Conservation (phyloP, 169 alveolate species). For the Perkinsus marinus region DNA sequence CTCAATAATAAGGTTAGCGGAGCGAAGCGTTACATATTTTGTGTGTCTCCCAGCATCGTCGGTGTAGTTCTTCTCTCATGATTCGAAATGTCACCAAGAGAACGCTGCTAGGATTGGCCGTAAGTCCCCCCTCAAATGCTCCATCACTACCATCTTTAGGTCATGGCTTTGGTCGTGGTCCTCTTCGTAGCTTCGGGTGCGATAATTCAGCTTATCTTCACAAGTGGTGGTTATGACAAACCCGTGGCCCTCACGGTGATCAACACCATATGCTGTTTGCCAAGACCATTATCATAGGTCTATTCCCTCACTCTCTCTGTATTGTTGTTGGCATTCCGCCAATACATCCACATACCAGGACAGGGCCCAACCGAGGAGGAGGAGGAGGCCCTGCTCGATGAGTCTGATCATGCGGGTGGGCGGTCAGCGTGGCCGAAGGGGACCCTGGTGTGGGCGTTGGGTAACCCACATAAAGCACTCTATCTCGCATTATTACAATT, state of each 20-base stretch:
- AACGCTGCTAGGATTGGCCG: background rate
- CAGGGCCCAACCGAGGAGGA: background rate
- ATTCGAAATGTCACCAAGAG: background rate
- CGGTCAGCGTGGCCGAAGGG: background rate
- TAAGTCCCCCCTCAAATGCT: background rate
- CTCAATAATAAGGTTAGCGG: too few species aligned
- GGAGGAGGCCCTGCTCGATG: background rate
- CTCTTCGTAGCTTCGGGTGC: background rate
- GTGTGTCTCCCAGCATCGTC: too few species aligned
- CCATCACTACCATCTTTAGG: background rate
- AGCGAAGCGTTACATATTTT: too few species aligned
- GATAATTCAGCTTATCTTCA: background rate
- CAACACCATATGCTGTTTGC: background rate
- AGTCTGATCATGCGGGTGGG: background rate
- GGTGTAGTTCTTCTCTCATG: background rate
- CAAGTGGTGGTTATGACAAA: background rate
- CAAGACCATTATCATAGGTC: background rate
- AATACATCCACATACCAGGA: background rate
- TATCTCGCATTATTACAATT: too few species aligned
- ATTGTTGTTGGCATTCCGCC: background rate
- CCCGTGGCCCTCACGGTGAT: background rate
- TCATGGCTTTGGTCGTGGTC: background rate
- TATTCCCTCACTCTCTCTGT: background rate
- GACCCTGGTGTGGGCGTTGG: background rate
- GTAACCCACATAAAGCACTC: background rate